Evolutionary conservation across 2,329 filamentous ascomycete species (phyloP), one percentile per base, ranked within the genome.

Genomic region (Penicillium sclerotigenum): DNA sequence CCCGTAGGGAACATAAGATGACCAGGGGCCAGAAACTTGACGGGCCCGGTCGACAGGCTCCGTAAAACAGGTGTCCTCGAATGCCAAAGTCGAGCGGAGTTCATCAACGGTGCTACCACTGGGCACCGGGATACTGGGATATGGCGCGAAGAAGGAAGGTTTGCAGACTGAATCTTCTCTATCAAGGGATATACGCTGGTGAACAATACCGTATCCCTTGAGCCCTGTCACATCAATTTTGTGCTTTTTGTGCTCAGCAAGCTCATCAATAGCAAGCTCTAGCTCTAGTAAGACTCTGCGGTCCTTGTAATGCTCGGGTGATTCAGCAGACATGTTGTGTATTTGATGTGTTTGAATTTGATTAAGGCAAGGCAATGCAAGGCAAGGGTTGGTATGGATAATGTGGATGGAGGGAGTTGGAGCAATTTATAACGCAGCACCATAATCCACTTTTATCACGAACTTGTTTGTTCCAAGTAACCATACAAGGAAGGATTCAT

Each of bases 21-120:
- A 13, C 42, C 11, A 31, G n/a, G 0, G 28, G n/a, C 26, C 26
- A 18, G 24, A 16, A 26, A 29, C 26, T 7, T 46, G 28, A 10
- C 42, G 42, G 2, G 42, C 28, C 7, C 42, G 26, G 8, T 46
- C 18, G 28, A 2, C 18, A 5, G 26, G 42, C 3, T 1, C 0
- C 8, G 28, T 46, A 8, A 46, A 46, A 33, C 42, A 46, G 6
- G 18, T 33, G 1, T 33, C 28, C 42, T 46, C 28, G 20, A 0
- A 4, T 8, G 5, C 11, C 7, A 33, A 16, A 16, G 0, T 16
- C 2, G 28, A 46, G 13, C 26, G 10, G 42, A 46, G 3, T 14
- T 22, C 0, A 8, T 2, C 0, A 20, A 33, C 11, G 1, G 4
- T 33, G 13, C 4, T 3, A 5, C 22, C 11, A 46, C 1, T 1